Evolutionary conservation across 2,329 filamentous ascomycete genomes (phyloP).

Genomic region (Aspergillus sp.): DNA sequence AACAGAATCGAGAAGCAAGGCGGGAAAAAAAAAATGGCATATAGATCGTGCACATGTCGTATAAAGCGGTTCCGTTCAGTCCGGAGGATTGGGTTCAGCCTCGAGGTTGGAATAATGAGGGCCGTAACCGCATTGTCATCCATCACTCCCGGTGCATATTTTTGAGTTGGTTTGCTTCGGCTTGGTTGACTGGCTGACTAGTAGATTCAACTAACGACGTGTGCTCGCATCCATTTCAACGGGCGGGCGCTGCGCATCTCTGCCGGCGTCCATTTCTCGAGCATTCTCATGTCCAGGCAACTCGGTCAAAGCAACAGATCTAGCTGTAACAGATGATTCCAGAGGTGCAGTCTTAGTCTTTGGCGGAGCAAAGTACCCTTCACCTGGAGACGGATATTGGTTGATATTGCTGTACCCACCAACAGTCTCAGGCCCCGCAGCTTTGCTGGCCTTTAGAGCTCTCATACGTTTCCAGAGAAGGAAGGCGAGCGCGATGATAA

Average conservation of each 20-base stretch:
- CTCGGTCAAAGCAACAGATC: not conserved
- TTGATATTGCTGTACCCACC: not conserved
- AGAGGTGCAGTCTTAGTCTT: not conserved
- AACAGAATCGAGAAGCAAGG: not conserved
- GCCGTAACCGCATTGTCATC: not conserved
- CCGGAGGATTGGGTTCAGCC: too few relatives aligned
- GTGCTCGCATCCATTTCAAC: not conserved
- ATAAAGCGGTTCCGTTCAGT: too few relatives aligned
- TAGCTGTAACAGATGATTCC: not conserved
- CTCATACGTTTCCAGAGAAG: constrained; percentile 3
- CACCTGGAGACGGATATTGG: not conserved
- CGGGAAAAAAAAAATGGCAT: not conserved
- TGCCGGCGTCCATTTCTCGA: constrained; percentile 1
- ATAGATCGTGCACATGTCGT: not conserved
- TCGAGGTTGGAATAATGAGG: too few relatives aligned
- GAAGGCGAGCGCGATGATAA: constrained; percentile 6
- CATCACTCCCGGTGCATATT: not conserved
- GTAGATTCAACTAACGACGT: not conserved
- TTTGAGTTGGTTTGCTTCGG: not conserved
- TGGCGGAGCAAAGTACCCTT: not conserved
- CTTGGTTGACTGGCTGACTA: not conserved
- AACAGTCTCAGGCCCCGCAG: not conserved
- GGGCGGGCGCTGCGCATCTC: not conserved
- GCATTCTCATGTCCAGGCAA: not conserved
- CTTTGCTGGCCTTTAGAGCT: not conserved